phyloP scores from a whole-genome alignment of 2,329 filamentous ascomycete genomes.

The Clathrospora elynae region DNA sequence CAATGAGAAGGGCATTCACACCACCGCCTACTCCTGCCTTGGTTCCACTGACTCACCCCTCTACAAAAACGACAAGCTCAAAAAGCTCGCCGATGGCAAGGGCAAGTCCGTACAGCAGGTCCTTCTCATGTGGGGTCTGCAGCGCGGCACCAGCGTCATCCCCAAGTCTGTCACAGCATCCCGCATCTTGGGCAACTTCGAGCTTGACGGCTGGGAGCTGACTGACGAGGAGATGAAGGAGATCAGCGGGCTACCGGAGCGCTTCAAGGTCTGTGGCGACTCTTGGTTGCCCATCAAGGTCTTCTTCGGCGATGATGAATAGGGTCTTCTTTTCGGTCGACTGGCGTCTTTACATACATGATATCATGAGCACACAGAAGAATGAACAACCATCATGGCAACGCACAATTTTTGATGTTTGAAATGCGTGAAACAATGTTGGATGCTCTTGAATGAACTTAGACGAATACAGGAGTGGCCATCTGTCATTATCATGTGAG shows the following conservation, averaged over 20 bases:
- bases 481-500: slow-evolving; percentile 26
- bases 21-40: slow-evolving; percentile 75
- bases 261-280: slow-evolving; percentile 76
- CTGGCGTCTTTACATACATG: slow-evolving; percentile 7
- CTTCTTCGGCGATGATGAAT: slow-evolving; percentile 84
- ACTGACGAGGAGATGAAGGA: slow-evolving; percentile 72
- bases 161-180: slow-evolving; percentile 79
- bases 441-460: background rate
- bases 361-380: slow-evolving; percentile 18
- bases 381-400: slow-evolving; percentile 1
- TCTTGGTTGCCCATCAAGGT: slow-evolving; percentile 75
- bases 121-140: slow-evolving; percentile 78
- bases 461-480: slow-evolving; percentile 2
- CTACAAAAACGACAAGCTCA: slow-evolving; percentile 68
- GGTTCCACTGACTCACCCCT: slow-evolving; percentile 73
- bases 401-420: background rate
- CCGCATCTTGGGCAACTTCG: slow-evolving; percentile 77
- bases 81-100: slow-evolving; percentile 66
- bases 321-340: slow-evolving; percentile 11
- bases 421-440: background rate
- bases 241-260: slow-evolving; percentile 70
- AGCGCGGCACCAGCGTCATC: slow-evolving; percentile 81
- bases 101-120: slow-evolving; percentile 75
- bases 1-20: slow-evolving; percentile 74
- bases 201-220: slow-evolving; percentile 73